phyloP scores from a whole-genome alignment of 169 alveolate species.

The Plasmodium reichenowi region DNA sequence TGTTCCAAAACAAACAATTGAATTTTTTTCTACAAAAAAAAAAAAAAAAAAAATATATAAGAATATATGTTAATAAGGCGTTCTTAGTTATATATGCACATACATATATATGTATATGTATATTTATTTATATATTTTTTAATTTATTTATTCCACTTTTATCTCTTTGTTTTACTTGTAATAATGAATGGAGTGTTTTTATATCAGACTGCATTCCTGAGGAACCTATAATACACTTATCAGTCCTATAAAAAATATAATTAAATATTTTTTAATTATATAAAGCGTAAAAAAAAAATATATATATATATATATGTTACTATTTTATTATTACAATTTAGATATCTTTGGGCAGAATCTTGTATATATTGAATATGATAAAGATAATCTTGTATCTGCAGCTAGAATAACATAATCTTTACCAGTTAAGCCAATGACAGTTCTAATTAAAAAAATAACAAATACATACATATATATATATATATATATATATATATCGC shows the following conservation, averaged over 20 bases:
- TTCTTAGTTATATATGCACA: not conserved
- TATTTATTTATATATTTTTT: not conserved
- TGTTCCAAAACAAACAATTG: conserved; percentile 88
- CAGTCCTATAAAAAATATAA: conserved; percentile 84
- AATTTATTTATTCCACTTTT: not conserved
- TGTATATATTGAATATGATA: conserved; percentile 92
- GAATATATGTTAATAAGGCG: not conserved
- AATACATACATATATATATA: not conserved
- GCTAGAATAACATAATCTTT: conserved; percentile 93
- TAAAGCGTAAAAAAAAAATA: not conserved
- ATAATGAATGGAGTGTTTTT: conserved; percentile 88
- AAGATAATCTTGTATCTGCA: conserved; percentile 94
- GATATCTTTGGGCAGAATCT: conserved; percentile 90
- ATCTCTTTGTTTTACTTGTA: conserved; percentile 75
- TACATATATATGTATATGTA: not conserved
- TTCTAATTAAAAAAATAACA: conserved; percentile 59
- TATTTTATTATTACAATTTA: conserved; percentile 79
- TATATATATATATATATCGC: not conserved
- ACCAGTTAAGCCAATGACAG: conserved; percentile 93
- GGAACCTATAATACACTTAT: conserved; percentile 90
- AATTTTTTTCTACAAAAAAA: conserved; percentile 87
- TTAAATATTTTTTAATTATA: conserved; percentile 89
- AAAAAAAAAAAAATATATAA: too few relatives aligned
- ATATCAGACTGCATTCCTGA: conserved; percentile 96
- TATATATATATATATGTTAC: not conserved